Evolutionary conservation across 2,329 filamentous ascomycete species (phyloP), one percentile per base, ranked within the genome.

Genomic region (Aspergillus felis): DNA sequence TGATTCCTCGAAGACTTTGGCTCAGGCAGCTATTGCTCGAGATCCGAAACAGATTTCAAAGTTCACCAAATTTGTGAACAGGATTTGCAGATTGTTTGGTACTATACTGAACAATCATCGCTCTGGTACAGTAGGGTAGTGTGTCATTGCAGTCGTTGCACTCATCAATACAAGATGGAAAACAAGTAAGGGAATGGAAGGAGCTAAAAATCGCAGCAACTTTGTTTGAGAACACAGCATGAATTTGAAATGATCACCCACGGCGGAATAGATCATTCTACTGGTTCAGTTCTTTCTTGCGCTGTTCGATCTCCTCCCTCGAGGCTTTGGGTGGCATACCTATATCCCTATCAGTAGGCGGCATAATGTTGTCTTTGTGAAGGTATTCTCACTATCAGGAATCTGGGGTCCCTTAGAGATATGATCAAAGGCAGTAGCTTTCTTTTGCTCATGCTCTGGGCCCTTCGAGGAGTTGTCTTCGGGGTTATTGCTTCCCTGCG

Each of bases 261-360:
- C 17, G 41, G n/a, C 12, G 22, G 14, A 35, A 17, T 28, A 25
- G n/a, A 7, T 17, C 25, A 44, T 50, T 55, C 38, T 70, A 76
- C 66, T 88, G 85, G 79, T 90, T 90, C 72, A 91, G 66, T 67
- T 84, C 84, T 70, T 85, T 78, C 59, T 85, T 86, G 71, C 84
- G 86, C 12, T 82, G 85, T 67, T 81, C 78, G 54, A 87, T 82
- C 67, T 91, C 88, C 71, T 89, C 87, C 74, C 87, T 88, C 57
- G 82, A 71, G 25, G 69, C 72, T 58, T 74, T 74, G n/a, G 73
- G 71, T 35, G 76, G 75, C 68, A 77, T 72, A 17, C 74, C 76
- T 77, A 58, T 58, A 48, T 53, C 42, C 52, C 44, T 28, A 28
- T 28, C 12, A 54, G 75, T 24, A 35, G 20, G 28, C 9, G 41